Base-by-base conservation (phyloP, 352 stramenopile genomes). In the Phytophthora litchii region DNA sequence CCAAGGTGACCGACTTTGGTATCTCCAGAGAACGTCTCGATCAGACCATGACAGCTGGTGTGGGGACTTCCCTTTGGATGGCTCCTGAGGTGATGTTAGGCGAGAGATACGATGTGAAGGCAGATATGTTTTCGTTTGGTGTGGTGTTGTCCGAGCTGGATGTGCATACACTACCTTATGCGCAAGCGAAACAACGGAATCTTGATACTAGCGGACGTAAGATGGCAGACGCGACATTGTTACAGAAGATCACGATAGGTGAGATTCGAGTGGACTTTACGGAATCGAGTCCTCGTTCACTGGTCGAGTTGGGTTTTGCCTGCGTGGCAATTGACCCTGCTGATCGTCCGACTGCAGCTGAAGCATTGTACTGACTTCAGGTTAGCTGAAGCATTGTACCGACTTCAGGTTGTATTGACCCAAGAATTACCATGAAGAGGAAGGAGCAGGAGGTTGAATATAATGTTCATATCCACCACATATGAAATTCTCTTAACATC, bases 1-100 rank as follows among this genome's bases (percentile, higher is more conserved):
- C 75, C 21, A 88, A 88, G 37, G 47, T 90, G 35, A 85, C 72
- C 19, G 78, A 90, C 53, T 90, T 90, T 68, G 75, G 78, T 10
- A 72, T 84, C 11, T 85, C 68, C 0, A 64, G 74, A 9, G 71
- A 86, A 40, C 65, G 64, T 17, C 37, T 76, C 25, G 70, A 77
- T 12, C 73, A 78, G 27, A 64, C 56, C 0, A 64, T 58, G 56
- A 64, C 56, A n/a, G 56, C 56, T n/a, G 56, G 47, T 35, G 56
- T 58, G 10, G 56, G 56, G 1, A 64, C 56, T 11, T 58, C 56
- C 16, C 31, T 58, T 7, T 64, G 56, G 56, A 58, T 64, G 47
- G 56, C 56, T 7, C 56, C 56, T 0, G 56, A 64, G 10, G 56
- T 64, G 46, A 59, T 60, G 56, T 7, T 65, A 10, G 56, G 56